Evolutionary conservation across 495 filamentous ascomycete species (phyloP).

Genomic region (Physcia stellaris): DNA sequence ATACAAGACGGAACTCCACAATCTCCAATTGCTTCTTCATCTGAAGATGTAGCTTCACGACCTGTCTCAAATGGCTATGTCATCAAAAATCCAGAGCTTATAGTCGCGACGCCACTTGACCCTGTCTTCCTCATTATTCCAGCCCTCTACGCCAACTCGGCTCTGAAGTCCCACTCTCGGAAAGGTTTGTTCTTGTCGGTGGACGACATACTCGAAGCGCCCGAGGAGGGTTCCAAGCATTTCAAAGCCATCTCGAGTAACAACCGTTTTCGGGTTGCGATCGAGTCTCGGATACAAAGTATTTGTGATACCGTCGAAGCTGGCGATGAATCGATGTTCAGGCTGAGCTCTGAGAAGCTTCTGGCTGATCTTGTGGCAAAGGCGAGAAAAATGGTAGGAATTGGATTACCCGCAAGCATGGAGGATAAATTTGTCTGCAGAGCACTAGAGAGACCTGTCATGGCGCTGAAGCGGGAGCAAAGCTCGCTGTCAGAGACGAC

Average conservation of each 20-base stretch:
- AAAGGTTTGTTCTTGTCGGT: slow-evolving; percentile 59
- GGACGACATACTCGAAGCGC: slow-evolving; percentile 68
- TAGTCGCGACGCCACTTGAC: slow-evolving; percentile 75
- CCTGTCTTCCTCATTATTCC: slow-evolving; percentile 74
- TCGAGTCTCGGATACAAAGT: slow-evolving; percentile 41
- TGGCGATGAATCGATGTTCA: slow-evolving; percentile 71
- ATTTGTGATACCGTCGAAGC: slow-evolving; percentile 71
- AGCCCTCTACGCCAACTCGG: slow-evolving; percentile 32
- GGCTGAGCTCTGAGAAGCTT: slow-evolving; percentile 57
- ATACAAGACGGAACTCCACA: slow-evolving; percentile 1
- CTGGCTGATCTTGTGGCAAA: slow-evolving; percentile 53
- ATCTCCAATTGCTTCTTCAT: background rate
- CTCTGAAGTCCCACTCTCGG: slow-evolving; percentile 23
- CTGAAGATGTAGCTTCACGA: background rate
- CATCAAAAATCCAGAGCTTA: slow-evolving; percentile 51
- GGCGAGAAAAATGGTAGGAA: slow-evolving; percentile 50
- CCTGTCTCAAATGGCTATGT: slow-evolving; percentile 28
- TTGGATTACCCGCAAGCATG: slow-evolving; percentile 61
- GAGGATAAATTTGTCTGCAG: slow-evolving; percentile 73
- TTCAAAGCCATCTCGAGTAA: slow-evolving; percentile 43
- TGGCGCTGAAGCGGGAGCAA: slow-evolving; percentile 42
- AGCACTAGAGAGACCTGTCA: slow-evolving; percentile 59
- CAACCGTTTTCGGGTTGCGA: slow-evolving; percentile 22
- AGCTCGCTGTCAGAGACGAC: slow-evolving; percentile 7
- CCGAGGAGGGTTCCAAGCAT: slow-evolving; percentile 41